Evolutionary conservation across 768 basidiomycete genomes (phyloP).

Genomic region (Auricularia cornea): DNA sequence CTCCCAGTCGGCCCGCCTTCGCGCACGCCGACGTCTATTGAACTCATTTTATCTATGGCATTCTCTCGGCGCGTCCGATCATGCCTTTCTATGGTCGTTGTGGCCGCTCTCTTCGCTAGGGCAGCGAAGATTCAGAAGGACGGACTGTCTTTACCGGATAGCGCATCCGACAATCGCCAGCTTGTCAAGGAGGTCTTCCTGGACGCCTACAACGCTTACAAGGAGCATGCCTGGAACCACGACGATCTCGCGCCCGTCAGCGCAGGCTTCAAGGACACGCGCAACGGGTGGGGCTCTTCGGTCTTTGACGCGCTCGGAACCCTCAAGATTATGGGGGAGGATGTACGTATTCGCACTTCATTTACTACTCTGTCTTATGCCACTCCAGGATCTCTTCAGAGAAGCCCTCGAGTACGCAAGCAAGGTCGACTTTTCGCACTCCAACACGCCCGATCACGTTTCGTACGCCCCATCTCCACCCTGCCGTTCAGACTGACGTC

Average conservation of each 20-base stretch:
- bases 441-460: slow-evolving; percentile 38
- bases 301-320: slow-evolving; percentile 57
- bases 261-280: slow-evolving; percentile 30
- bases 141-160: slow-evolving; percentile 34
- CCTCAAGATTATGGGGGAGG: slow-evolving; percentile 28
- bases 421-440: slow-evolving; percentile 46
- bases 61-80: too few relatives aligned
- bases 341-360: not conserved
- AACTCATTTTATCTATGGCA: too few relatives aligned
- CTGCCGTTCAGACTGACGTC: not conserved
- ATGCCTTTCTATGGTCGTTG: too few relatives aligned
- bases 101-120: too few relatives aligned
- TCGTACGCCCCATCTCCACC: not conserved
- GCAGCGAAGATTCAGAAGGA: slow-evolving; percentile 39
- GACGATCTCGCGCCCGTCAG: slow-evolving; percentile 33
- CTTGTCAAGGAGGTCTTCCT: slow-evolving; percentile 42
- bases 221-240: slow-evolving; percentile 5
- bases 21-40: too few relatives aligned
- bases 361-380: not conserved
- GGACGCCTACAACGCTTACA: slow-evolving; percentile 48
- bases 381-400: slow-evolving; percentile 39
- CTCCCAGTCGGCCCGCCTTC: too few relatives aligned
- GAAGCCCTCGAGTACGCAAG: slow-evolving; percentile 47
- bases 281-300: slow-evolving; percentile 47
- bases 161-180: slow-evolving; percentile 28